These are phyloP conservation scores for Psidium guajava DNA, from an alignment of 345 rosid genomes.

Conservation along the genomic window DNA sequence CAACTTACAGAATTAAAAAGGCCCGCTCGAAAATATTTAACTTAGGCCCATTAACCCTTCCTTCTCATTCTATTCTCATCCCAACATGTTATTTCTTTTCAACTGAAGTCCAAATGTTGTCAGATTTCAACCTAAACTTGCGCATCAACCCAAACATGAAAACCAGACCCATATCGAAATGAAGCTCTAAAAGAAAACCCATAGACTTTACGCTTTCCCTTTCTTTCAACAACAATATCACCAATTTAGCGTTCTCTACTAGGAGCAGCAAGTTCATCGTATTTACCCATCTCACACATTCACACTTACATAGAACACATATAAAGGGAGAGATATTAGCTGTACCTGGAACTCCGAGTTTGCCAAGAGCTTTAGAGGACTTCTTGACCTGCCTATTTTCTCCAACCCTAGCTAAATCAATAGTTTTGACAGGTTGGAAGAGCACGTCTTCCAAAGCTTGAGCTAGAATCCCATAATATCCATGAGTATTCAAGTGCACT, in stretches of 20 bases:
- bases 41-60: too few relatives aligned
- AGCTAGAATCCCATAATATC: constrained; percentile 55
- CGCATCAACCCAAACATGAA: too few relatives aligned
- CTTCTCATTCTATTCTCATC: too few relatives aligned
- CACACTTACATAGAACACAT: neutral
- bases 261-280: neutral
- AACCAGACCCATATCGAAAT: too few relatives aligned
- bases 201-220: too few relatives aligned
- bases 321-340: neutral
- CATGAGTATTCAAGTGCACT: constrained; percentile 69
- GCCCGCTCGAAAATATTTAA: too few relatives aligned
- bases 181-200: too few relatives aligned
- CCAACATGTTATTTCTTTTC: too few relatives aligned
- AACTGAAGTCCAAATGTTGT: too few relatives aligned
- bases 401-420: constrained; percentile 17
- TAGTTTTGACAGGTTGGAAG: constrained; percentile 22
- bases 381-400: constrained; percentile 4
- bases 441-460: constrained; percentile 75
- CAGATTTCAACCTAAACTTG: too few relatives aligned
- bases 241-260: neutral
- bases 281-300: neutral
- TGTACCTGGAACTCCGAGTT: neutral
- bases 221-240: neutral
- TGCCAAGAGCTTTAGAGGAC: too few relatives aligned
- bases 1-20: too few relatives aligned